Conservation (phyloP, 495 filamentous ascomycete genomes). For the Gamarada debralockiae region DNA sequence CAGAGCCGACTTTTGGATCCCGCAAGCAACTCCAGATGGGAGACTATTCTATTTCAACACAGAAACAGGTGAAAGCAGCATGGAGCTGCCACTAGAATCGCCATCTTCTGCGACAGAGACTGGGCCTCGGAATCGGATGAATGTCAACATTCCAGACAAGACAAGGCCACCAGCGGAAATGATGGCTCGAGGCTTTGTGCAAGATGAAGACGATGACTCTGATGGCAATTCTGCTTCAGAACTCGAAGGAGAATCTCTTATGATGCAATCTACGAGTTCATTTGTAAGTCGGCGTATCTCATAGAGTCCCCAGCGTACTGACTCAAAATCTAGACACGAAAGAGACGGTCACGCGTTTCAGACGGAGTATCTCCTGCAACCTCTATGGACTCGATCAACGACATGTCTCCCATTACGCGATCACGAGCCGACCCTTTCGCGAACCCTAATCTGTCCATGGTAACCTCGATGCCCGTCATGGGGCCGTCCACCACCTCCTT, state of each 20-base stretch:
- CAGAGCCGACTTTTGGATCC: slow-evolving; percentile 96
- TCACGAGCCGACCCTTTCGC: slow-evolving; percentile 43
- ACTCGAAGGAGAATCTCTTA: slow-evolving; percentile 58
- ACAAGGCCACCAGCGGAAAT: slow-evolving; percentile 90
- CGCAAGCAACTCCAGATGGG: slow-evolving; percentile 91
- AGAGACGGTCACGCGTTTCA: slow-evolving; percentile 59
- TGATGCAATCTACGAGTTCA: slow-evolving; percentile 43
- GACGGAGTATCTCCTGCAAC: slow-evolving; percentile 83
- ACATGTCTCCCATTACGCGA: slow-evolving; percentile 47
- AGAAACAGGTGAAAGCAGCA: slow-evolving; percentile 85
- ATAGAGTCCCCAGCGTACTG: background rate
- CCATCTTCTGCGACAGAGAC: slow-evolving; percentile 76
- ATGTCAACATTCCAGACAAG: slow-evolving; percentile 83
- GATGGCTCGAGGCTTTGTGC: slow-evolving; percentile 77
- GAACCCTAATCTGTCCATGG: slow-evolving; percentile 44
- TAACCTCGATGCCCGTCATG: slow-evolving; percentile 45
- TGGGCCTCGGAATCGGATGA: slow-evolving; percentile 82
- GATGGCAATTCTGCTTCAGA: slow-evolving; percentile 80
- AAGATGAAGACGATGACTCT: slow-evolving; percentile 82
- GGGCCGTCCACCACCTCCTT: slow-evolving; percentile 65
- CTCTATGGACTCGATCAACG: slow-evolving; percentile 86
- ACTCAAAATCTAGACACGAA: slow-evolving; percentile 36
- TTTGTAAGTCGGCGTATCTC: slow-evolving; percentile 36
- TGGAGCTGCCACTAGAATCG: slow-evolving; percentile 90
- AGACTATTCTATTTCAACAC: slow-evolving; percentile 98